phyloP scores from a whole-genome alignment of 768 basidiomycete species.

The Russula griseocarnosa region DNA sequence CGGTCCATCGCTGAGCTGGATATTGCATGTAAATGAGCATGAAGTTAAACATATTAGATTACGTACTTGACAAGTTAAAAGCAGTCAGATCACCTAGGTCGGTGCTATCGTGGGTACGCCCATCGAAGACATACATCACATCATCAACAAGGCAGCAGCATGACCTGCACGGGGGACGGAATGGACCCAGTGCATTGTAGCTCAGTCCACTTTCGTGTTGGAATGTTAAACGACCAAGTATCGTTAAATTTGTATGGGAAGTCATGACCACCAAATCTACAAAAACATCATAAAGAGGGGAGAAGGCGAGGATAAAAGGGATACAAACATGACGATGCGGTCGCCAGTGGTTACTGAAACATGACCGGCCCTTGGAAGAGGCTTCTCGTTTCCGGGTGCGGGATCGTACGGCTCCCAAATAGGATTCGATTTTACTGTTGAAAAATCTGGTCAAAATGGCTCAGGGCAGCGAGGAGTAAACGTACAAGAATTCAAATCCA shows the following conservation, averaged over 20 bases:
- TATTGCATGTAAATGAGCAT: constrained; percentile 4
- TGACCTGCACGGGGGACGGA: constrained; percentile 93
- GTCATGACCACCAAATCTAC: constrained; percentile 81
- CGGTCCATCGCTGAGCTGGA: constrained; percentile 95
- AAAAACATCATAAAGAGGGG: too few relatives aligned
- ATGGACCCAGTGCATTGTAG: constrained; percentile 95
- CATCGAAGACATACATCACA: constrained; percentile 96
- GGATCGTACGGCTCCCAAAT: constrained; percentile 80
- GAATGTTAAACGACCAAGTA: constrained; percentile 90
- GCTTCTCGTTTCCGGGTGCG: constrained; percentile 40
- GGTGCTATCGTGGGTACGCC: constrained; percentile 93
- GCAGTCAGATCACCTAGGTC: constrained; percentile 93
- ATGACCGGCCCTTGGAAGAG: too few relatives aligned
- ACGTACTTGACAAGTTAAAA: constrained; percentile 94
- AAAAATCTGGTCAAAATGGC: constrained; percentile 13
- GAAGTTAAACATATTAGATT: neutral
- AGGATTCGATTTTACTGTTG: constrained; percentile 72
- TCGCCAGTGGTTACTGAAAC: too few relatives aligned
- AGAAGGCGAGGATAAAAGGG: too few relatives aligned
- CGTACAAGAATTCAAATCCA: constrained; percentile 92
- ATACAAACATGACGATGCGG: too few relatives aligned
- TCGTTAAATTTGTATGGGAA: constrained; percentile 99
- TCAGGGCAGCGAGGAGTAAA: constrained; percentile 17
- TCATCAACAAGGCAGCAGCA: constrained; percentile 92
- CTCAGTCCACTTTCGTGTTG: constrained; percentile 80